These are phyloP conservation scores for Candida golubevii DNA, from an alignment of 805 yeast species.

Conservation along the genomic window DNA sequence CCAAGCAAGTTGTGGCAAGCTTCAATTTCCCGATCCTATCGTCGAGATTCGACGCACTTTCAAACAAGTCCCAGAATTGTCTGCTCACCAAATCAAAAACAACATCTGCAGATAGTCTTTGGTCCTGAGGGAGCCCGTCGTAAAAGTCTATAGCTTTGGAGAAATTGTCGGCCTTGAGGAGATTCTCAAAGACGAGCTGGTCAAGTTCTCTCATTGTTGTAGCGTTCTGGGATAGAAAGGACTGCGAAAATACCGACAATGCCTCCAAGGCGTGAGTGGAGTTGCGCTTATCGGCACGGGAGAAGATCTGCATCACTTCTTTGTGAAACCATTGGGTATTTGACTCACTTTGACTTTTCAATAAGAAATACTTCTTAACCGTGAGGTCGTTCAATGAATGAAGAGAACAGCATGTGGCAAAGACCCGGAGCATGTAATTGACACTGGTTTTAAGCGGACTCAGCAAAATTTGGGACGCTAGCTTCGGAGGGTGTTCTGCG, in stretches of 20 bases:
- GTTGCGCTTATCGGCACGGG: conserved; percentile 22
- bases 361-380: conserved; percentile 24
- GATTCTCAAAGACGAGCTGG: conserved; percentile 25
- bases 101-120: conserved; percentile 11
- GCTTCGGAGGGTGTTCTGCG: conserved; percentile 5
- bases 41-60: conserved; percentile 28
- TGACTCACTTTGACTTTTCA: conserved; percentile 17
- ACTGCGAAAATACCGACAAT: conserved; percentile 18
- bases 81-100: conserved; percentile 13
- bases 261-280: conserved; percentile 19
- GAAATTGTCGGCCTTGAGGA: conserved; percentile 26
- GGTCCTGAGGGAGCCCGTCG: conserved; percentile 11
- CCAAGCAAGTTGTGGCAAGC: conserved; percentile 23
- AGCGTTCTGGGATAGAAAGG: conserved; percentile 17
- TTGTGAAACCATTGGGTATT: conserved; percentile 15
- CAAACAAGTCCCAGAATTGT: conserved; percentile 34
- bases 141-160: conserved; percentile 19
- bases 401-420: conserved; percentile 29
- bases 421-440: conserved; percentile 2
- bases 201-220: conserved; percentile 14
- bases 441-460: neutral
- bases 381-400: conserved; percentile 35
- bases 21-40: conserved; percentile 29
- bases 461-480: neutral
- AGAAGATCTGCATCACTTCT: conserved; percentile 26